phyloP scores from a whole-genome alignment of 305 asterid species.

The Fraxinus baroniana region DNA sequence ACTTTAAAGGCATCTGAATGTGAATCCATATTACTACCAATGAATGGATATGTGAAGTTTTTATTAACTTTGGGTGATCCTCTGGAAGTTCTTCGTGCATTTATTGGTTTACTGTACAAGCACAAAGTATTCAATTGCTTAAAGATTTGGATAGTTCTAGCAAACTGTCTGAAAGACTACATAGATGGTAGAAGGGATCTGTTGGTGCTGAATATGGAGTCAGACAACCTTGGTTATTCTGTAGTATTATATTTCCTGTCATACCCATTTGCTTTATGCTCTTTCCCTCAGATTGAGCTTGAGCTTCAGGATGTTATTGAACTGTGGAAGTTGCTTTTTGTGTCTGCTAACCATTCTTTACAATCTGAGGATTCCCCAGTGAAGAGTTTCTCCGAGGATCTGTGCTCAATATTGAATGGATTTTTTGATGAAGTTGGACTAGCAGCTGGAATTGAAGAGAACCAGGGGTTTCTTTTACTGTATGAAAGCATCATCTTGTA shows the following conservation, averaged over 20 bases:
- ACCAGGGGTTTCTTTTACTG: constrained; percentile 33
- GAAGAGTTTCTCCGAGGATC: constrained; percentile 46
- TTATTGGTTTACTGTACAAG: constrained; percentile 44
- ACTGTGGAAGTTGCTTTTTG: constrained; percentile 54
- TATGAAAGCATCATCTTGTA: constrained; percentile 45
- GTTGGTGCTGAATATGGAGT: constrained; percentile 33
- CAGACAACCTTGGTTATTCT: constrained; percentile 36
- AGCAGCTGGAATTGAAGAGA: constrained; percentile 26
- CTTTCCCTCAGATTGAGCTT: constrained; percentile 30
- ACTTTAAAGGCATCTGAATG: constrained; percentile 32
- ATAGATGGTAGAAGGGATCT: constrained; percentile 29
- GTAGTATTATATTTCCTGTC: constrained; percentile 42
- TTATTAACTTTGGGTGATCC: constrained; percentile 48
- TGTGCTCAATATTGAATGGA: constrained; percentile 42
- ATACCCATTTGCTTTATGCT: constrained; percentile 58
- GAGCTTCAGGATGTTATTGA: constrained; percentile 41
- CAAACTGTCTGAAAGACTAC: constrained; percentile 47
- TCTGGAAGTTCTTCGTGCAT: constrained; percentile 48
- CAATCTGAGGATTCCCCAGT: constrained; percentile 30
- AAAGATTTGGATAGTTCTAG: constrained; percentile 53
- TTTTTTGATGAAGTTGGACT: constrained; percentile 35
- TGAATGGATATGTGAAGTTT: constrained; percentile 40
- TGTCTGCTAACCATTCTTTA: constrained; percentile 37
- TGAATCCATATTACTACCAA: constrained; percentile 36
- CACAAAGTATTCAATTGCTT: constrained; percentile 32